These are phyloP conservation scores for Candolleomyces eurysporus DNA, from an alignment of 768 basidiomycete species.

Conservation along the genomic window DNA sequence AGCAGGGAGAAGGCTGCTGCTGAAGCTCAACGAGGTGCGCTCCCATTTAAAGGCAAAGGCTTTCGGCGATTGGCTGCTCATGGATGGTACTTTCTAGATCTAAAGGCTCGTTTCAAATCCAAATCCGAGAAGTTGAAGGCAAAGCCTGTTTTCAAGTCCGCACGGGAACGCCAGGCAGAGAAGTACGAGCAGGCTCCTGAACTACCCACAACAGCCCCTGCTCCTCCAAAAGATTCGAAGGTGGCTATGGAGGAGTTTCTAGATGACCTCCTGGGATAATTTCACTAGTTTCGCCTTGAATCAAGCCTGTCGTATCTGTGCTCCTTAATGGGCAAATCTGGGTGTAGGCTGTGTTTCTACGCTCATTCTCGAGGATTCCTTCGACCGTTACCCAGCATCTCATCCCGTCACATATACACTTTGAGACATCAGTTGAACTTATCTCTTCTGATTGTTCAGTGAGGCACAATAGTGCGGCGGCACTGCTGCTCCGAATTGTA, in stretches of 20 bases:
- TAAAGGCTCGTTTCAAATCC: conserved; percentile 57
- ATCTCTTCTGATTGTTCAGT: too few relatives aligned
- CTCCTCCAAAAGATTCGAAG: conserved; percentile 38
- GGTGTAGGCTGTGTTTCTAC: not conserved
- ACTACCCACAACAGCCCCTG: conserved; percentile 37
- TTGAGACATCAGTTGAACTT: too few relatives aligned
- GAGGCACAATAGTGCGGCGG: too few relatives aligned
- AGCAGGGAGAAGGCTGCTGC: conserved; percentile 68
- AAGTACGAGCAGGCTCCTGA: conserved; percentile 47
- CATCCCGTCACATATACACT: too few relatives aligned
- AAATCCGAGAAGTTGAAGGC: conserved; percentile 49
- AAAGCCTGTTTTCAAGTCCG: conserved; percentile 17
- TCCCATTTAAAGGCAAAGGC: not conserved
- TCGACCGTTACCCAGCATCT: too few relatives aligned
- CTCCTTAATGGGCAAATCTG: not conserved
- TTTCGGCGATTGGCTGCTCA: not conserved
- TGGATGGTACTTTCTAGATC: conserved; percentile 33
- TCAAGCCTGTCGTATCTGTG: not conserved
- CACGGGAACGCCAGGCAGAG: conserved; percentile 33
- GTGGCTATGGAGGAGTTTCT: conserved; percentile 69
- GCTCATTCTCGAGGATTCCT: too few relatives aligned
- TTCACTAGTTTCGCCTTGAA: not conserved
- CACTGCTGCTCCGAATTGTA: too few relatives aligned
- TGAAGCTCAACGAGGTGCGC: conserved; percentile 71
- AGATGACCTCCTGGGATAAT: conserved; percentile 54